Percentiles rank a stretch among this genome's conserved stretches.
These are phyloP conservation scores for Prunus armeniaca DNA, from an alignment of 306 rosid species.

Conservation along the genomic window DNA sequence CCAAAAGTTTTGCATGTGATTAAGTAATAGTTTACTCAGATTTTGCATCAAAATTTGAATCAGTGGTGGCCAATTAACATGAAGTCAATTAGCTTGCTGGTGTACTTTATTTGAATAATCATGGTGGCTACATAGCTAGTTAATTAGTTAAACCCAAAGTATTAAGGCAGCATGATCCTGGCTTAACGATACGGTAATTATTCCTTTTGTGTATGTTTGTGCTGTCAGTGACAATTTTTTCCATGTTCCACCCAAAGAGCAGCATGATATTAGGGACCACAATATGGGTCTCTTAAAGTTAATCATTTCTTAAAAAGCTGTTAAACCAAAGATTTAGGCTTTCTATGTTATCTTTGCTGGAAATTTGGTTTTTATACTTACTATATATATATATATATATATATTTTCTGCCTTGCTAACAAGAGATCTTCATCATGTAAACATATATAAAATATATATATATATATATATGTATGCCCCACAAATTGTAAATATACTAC, in stretches of 20 bases:
- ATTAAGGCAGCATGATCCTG: constrained; percentile 51
- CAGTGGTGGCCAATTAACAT: constrained; percentile 39
- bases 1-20: constrained; percentile 52
- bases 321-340: neutral
- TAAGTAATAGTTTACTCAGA: constrained; percentile 32
- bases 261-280: constrained; percentile 77
- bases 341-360: constrained; percentile 11
- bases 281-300: constrained; percentile 59
- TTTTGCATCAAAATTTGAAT: constrained; percentile 32
- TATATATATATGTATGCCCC: neutral
- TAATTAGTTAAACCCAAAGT: constrained; percentile 20
- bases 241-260: constrained; percentile 60
- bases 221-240: constrained; percentile 51
- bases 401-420: neutral
- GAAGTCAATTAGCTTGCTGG: constrained; percentile 32
- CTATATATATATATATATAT: neutral
- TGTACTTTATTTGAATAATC: constrained; percentile 24
- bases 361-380: neutral
- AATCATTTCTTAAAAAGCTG: constrained; percentile 38
- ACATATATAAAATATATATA: too few species aligned
- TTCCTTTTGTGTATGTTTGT: constrained; percentile 43
- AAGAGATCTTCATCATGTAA: neutral
- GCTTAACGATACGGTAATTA: constrained; percentile 55
- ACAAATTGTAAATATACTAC: neutral
- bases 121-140: constrained; percentile 13